phyloP scores from a whole-genome alignment of 805 yeast species.

The Lachancea sp. region DNA sequence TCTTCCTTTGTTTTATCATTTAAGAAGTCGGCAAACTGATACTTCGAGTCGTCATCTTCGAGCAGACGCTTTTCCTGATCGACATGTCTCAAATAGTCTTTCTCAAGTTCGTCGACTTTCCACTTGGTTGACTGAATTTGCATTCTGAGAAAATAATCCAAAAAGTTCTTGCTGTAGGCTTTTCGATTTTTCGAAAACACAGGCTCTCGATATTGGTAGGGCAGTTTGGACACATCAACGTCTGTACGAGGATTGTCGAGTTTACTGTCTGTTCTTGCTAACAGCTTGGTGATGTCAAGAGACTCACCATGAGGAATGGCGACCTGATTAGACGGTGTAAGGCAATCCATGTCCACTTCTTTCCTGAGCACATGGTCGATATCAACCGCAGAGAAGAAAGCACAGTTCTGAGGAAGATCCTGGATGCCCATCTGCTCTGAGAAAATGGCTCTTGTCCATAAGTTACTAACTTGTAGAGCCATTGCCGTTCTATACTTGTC shows the following conservation, averaged over 20 bases:
- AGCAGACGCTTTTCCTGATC: slow-evolving; percentile 2
- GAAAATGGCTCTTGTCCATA: slow-evolving; percentile 96
- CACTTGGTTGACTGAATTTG: slow-evolving; percentile 25
- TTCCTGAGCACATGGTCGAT: slow-evolving; percentile 82
- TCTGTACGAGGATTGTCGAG: slow-evolving; percentile 16
- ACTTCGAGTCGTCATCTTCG: slow-evolving; percentile 8
- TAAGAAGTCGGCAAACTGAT: slow-evolving; percentile 22
- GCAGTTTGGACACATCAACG: slow-evolving; percentile 18
- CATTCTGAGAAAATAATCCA: slow-evolving; percentile 24
- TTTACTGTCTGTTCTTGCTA: slow-evolving; percentile 34
- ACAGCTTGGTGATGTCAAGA: slow-evolving; percentile 49
- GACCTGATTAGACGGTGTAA: slow-evolving; percentile 77
- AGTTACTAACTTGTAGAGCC: slow-evolving; percentile 78
- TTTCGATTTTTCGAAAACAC: slow-evolving; percentile 30
- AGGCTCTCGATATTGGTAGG: slow-evolving; percentile 24
- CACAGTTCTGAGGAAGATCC: slow-evolving; percentile 90
- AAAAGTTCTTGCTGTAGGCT: slow-evolving; percentile 21
- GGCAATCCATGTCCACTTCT: slow-evolving; percentile 86
- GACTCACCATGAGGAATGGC: slow-evolving; percentile 78
- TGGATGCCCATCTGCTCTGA: slow-evolving; percentile 85
- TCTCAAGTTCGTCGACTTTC: slow-evolving; percentile 21
- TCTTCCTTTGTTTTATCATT: slow-evolving; percentile 17
- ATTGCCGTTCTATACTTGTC: slow-evolving; percentile 74
- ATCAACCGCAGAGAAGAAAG: slow-evolving; percentile 91
- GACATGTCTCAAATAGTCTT: slow-evolving; percentile 11